Evolutionary conservation across 805 yeast species (phyloP).

Genomic region (Yarrowia yakushimensis): DNA sequence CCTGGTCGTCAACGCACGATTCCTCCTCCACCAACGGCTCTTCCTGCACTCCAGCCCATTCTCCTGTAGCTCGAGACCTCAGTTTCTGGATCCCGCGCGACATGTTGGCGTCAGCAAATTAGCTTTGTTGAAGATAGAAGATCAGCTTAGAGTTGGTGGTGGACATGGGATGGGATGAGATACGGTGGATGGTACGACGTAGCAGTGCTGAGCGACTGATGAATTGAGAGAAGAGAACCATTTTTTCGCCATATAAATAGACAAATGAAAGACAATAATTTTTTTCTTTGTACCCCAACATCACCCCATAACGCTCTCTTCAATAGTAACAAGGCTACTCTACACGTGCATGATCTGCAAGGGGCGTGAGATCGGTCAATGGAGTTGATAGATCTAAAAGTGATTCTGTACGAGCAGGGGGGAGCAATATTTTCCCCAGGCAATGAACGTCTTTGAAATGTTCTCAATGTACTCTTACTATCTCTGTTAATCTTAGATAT

Average conservation of each 20-base stretch:
- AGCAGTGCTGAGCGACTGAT: background rate
- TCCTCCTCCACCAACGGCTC: constrained; percentile 15
- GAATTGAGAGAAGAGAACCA: background rate
- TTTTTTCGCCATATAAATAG: background rate
- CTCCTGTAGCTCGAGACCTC: constrained; percentile 20
- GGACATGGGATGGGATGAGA: background rate
- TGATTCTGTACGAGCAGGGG: background rate
- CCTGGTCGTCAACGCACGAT: background rate
- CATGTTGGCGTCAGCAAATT: constrained; percentile 11
- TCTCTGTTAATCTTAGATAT: background rate
- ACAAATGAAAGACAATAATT: background rate
- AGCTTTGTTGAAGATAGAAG: background rate
- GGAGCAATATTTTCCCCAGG: too few species aligned
- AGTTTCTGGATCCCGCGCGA: constrained; percentile 16
- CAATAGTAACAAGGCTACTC: background rate
- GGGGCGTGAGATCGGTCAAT: background rate
- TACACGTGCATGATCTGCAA: constrained; percentile 13
- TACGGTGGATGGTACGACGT: background rate
- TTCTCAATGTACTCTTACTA: too few species aligned
- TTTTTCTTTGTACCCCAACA: background rate
- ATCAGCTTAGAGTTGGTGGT: background rate
- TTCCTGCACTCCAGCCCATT: constrained; percentile 3
- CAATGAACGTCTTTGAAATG: too few species aligned
- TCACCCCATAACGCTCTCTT: background rate
- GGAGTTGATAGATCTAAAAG: background rate